Conservation (phyloP, 2,329 filamentous ascomycete species). For the Xylaria digitata region DNA sequence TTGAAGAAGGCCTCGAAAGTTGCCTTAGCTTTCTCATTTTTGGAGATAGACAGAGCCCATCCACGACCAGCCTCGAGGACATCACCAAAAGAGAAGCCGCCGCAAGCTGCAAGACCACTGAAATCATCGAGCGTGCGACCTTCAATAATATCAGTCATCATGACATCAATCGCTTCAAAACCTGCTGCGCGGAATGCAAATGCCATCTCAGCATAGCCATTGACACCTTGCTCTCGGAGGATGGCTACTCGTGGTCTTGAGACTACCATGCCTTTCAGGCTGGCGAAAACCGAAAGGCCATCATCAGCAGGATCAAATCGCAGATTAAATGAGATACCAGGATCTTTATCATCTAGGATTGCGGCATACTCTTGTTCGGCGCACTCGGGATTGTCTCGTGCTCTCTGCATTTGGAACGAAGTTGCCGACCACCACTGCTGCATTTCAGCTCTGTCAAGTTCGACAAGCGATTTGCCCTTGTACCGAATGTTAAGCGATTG, state of each 20-base stretch:
- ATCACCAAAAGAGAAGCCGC: slow-evolving; percentile 89
- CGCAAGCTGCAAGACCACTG: slow-evolving; percentile 90
- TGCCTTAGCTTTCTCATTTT: slow-evolving; percentile 79
- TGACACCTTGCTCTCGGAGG: slow-evolving; percentile 93
- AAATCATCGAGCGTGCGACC: slow-evolving; percentile 85
- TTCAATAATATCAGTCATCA: slow-evolving; percentile 93
- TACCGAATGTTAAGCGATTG: slow-evolving; percentile 83
- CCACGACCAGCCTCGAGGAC: slow-evolving; percentile 94
- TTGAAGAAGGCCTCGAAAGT: slow-evolving; percentile 90
- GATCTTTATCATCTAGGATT: slow-evolving; percentile 79
- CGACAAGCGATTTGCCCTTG: slow-evolving; percentile 74
- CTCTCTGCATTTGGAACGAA: slow-evolving; percentile 89
- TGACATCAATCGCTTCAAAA: slow-evolving; percentile 91
- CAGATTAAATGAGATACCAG: slow-evolving; percentile 86
- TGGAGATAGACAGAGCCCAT: slow-evolving; percentile 93
- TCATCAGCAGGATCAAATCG: slow-evolving; percentile 83
- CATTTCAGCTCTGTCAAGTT: slow-evolving; percentile 75
- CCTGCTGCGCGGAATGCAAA: slow-evolving; percentile 93
- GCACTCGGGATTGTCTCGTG: slow-evolving; percentile 87
- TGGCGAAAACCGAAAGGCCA: slow-evolving; percentile 75
- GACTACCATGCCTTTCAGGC: slow-evolving; percentile 65
- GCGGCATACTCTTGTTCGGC: slow-evolving; percentile 85
- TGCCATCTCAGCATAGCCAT: slow-evolving; percentile 95
- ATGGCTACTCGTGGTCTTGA: slow-evolving; percentile 81
- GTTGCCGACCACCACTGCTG: slow-evolving; percentile 91